phyloP scores from a whole-genome alignment of 805 yeast genomes.

The Alloascoidea hylecoeti region DNA sequence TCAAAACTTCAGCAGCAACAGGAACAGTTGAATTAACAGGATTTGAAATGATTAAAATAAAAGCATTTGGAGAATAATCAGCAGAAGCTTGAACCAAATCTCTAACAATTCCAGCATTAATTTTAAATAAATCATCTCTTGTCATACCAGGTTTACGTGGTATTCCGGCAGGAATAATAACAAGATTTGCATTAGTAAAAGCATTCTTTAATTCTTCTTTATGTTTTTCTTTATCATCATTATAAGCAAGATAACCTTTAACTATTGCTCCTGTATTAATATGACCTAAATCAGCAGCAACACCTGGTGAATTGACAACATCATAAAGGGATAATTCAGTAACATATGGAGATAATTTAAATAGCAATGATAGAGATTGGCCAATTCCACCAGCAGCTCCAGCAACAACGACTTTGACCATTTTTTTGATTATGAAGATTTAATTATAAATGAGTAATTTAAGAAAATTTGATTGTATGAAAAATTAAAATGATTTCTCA shows the following conservation, averaged over 20 bases:
- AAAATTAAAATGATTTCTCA: too few relatives aligned
- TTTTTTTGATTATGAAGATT: too few relatives aligned
- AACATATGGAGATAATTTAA: slow-evolving; percentile 60
- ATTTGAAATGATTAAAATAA: slow-evolving; percentile 56
- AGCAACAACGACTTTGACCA: slow-evolving; percentile 53
- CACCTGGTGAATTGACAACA: slow-evolving; percentile 67
- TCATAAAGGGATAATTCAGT: slow-evolving; percentile 61
- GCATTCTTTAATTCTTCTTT: slow-evolving; percentile 34
- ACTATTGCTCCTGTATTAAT: slow-evolving; percentile 62
- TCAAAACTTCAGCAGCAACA: slow-evolving; percentile 67
- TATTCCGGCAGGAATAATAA: slow-evolving; percentile 76
- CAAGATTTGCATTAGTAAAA: slow-evolving; percentile 49
- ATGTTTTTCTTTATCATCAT: slow-evolving; percentile 15
- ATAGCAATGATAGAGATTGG: slow-evolving; percentile 47
- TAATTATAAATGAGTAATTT: too few relatives aligned
- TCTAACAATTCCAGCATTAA: slow-evolving; percentile 72
- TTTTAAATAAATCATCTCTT: slow-evolving; percentile 73
- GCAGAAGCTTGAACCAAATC: slow-evolving; percentile 63
- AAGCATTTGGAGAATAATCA: slow-evolving; percentile 52
- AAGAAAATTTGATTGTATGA: too few relatives aligned
- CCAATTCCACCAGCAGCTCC: slow-evolving; percentile 89
- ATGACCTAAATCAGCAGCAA: slow-evolving; percentile 69
- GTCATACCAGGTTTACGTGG: slow-evolving; percentile 89
- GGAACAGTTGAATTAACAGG: slow-evolving; percentile 82
- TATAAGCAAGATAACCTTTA: slow-evolving; percentile 49